Percentiles rank a stretch among this genome's conserved stretches.
Conservation (phyloP, 2,329 filamentous ascomycete species). For the Diaporthe batatas region DNA sequence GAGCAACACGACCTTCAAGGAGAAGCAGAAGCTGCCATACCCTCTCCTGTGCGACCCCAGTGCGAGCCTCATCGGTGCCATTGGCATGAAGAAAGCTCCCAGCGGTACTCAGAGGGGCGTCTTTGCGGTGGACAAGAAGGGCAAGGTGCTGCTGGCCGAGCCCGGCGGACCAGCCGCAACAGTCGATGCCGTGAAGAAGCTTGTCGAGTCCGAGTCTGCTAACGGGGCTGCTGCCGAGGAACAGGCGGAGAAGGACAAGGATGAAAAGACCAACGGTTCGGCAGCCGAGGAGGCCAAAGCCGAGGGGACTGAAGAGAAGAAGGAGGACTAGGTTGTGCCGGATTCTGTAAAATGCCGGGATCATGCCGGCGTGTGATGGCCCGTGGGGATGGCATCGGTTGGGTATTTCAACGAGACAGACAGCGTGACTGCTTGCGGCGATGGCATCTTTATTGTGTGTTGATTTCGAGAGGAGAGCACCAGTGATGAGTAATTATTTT, state of each 20-base stretch:
- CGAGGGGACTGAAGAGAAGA: conserved; percentile 16
- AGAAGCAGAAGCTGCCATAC: conserved; percentile 91
- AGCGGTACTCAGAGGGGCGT: conserved; percentile 88
- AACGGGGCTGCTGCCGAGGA: conserved; percentile 44
- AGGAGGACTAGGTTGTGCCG: conserved; percentile 50
- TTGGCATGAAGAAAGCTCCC: conserved; percentile 89
- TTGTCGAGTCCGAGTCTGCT: conserved; percentile 67
- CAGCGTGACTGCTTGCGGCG: not conserved
- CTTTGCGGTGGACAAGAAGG: conserved; percentile 85
- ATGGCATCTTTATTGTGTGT: not conserved
- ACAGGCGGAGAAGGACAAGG: conserved; percentile 45
- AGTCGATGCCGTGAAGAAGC: conserved; percentile 79
- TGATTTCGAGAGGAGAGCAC: not conserved
- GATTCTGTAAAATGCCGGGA: conserved; percentile 41
- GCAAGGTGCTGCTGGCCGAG: conserved; percentile 79
- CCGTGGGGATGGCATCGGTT: not conserved
- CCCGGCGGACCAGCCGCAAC: conserved; percentile 83
- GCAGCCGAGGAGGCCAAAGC: conserved; percentile 22
- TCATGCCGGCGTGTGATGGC: not conserved
- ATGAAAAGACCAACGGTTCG: conserved; percentile 41
- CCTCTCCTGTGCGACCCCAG: conserved; percentile 86
- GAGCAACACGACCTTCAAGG: conserved; percentile 92
- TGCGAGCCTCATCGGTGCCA: conserved; percentile 81
- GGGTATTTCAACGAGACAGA: not conserved
- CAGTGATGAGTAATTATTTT: not conserved